Percentiles rank a stretch among this genome's conserved stretches.
These are phyloP conservation scores for Pseudisothecium myosuroides DNA, from an alignment of 225 moss, liverwort and hornwort species.

Conservation along the genomic window DNA sequence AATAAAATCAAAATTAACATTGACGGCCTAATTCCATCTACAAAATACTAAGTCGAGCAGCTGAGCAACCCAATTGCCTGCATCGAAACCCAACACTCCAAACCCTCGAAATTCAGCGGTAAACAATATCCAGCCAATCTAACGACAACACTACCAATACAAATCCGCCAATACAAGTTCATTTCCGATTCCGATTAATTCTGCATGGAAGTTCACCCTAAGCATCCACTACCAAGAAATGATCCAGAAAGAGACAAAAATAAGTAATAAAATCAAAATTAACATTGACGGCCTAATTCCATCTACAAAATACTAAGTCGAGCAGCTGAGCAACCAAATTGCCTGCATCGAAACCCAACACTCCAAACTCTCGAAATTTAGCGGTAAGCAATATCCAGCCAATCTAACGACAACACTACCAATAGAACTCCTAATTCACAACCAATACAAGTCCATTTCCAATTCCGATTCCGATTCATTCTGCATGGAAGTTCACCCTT, in stretches of 20 bases:
- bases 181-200: background rate
- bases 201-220: background rate
- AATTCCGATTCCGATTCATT: background rate
- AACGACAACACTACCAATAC: background rate
- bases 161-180: background rate
- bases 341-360: background rate
- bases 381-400: background rate
- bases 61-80: background rate
- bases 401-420: background rate
- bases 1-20: background rate
- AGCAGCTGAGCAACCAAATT: background rate
- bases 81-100: background rate
- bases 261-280: background rate
- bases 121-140: background rate
- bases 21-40: background rate
- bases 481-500: background rate
- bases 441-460: background rate
- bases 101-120: background rate
- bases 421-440: background rate
- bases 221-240: background rate
- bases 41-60: background rate
- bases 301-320: background rate
- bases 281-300: background rate
- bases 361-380: background rate
- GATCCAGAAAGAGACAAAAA: background rate